A percentile compares a stretch with the other conserved stretches of the same genome.
phyloP scores from a whole-genome alignment of 257 asterid species.

The Gardenia jasminoides region DNA sequence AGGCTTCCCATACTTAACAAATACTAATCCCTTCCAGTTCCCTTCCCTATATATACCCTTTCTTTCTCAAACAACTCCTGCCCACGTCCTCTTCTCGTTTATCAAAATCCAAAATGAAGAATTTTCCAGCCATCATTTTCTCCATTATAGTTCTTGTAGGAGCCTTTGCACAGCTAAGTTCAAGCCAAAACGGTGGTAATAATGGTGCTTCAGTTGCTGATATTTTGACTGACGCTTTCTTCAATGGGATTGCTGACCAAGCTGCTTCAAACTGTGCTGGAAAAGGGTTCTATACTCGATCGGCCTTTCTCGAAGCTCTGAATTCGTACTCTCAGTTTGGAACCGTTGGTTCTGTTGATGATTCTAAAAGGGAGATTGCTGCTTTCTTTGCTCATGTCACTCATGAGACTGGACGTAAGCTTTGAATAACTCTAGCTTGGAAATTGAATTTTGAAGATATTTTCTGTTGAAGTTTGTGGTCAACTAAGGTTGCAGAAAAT shows the following conservation, averaged over 20 bases:
- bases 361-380: conserved; percentile 29
- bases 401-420: conserved; percentile 52
- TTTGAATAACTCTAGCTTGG: not conserved
- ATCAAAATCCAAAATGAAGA: not conserved
- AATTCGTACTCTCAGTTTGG: conserved; percentile 39
- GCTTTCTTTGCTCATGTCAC: conserved; percentile 57
- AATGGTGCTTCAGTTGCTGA: not conserved
- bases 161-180: not conserved
- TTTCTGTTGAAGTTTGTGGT: too few species aligned
- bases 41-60: not conserved
- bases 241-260: conserved; percentile 10
- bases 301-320: conserved; percentile 38
- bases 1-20: not conserved
- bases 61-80: not conserved
- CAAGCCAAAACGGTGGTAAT: conserved; percentile 22
- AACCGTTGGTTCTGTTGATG: conserved; percentile 29
- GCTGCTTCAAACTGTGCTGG: conserved; percentile 10
- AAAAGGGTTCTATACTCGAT: conserved; percentile 27
- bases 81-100: not conserved
- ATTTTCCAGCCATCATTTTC: not conserved
- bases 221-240: conserved; percentile 13
- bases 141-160: conserved; percentile 6
- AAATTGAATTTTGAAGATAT: too few species aligned
- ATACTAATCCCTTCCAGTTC: too few species aligned
- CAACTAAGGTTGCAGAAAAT: too few species aligned